phyloP scores from a whole-genome alignment of 208 protist genomes.

The Leishmania mexicana region DNA sequence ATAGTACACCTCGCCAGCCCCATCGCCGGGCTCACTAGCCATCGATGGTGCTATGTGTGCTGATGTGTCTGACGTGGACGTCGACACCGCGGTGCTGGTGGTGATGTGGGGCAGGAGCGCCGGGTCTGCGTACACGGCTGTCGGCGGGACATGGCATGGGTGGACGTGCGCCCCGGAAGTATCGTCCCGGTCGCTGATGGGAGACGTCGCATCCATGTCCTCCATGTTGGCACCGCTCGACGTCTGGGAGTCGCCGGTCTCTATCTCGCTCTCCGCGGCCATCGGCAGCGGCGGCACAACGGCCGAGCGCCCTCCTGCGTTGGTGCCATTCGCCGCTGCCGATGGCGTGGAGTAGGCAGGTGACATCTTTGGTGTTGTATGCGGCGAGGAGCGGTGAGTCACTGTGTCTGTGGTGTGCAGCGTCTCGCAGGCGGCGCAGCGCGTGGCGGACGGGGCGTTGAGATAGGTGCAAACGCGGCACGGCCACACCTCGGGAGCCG shows the following conservation, averaged over 20 bases:
- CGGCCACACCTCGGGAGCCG: conserved; percentile 62
- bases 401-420: conserved; percentile 19
- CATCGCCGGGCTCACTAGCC: not conserved
- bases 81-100: not conserved
- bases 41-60: not conserved
- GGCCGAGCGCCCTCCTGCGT: not conserved
- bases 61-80: not conserved
- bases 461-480: conserved; percentile 80
- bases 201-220: not conserved
- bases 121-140: not conserved
- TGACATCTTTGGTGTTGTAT: conserved; percentile 8
- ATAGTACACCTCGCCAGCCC: not conserved
- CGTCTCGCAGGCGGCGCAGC: conserved; percentile 72
- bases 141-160: not conserved
- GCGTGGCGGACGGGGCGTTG: conserved; percentile 50
- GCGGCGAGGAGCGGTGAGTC: conserved; percentile 8
- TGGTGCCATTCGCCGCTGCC: not conserved
- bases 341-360: not conserved
- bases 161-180: not conserved
- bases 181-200: not conserved
- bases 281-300: not conserved
- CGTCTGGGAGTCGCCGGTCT: not conserved
- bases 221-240: not conserved
- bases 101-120: not conserved
- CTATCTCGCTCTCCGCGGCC: not conserved